A percentile compares a stretch with the other conserved stretches of the same genome.
Conservation (phyloP, 208 protist genomes). For the Novymonas esmeraldas region DNA sequence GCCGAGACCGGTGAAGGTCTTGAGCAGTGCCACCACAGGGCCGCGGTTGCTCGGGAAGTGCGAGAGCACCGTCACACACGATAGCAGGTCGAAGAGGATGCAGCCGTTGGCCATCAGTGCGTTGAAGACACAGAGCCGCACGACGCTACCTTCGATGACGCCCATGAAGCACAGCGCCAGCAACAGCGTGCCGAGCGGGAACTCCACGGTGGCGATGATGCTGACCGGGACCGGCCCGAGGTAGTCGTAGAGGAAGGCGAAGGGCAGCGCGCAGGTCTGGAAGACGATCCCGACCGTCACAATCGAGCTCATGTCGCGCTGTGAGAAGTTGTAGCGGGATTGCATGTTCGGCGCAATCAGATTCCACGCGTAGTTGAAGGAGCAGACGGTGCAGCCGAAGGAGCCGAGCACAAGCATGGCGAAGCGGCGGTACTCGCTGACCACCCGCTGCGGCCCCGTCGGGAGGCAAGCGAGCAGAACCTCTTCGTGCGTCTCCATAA, state of each 20-base stretch:
- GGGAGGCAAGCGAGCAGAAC: slow-evolving; percentile 24
- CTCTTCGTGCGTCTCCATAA: slow-evolving; percentile 23
- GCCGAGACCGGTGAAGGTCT: slow-evolving; percentile 67
- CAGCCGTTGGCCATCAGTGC: slow-evolving; percentile 30
- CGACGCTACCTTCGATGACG: slow-evolving; percentile 36
- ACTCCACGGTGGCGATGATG: slow-evolving; percentile 31
- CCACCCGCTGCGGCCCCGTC: slow-evolving; percentile 19
- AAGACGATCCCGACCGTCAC: slow-evolving; percentile 40
- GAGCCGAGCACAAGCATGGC: slow-evolving; percentile 34
- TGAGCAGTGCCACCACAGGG: slow-evolving; percentile 51
- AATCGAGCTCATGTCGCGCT: slow-evolving; percentile 64
- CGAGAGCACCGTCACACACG: slow-evolving; percentile 46
- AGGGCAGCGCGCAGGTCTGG: slow-evolving; percentile 41
- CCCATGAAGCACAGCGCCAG: slow-evolving; percentile 51
- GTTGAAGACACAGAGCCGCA: slow-evolving; percentile 36
- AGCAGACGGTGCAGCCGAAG: slow-evolving; percentile 46
- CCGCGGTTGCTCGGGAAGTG: slow-evolving; percentile 59
- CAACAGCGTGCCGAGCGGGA: slow-evolving; percentile 36
- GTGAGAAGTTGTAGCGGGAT: slow-evolving; percentile 40
- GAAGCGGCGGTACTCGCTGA: slow-evolving; percentile 46
- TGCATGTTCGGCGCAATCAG: slow-evolving; percentile 46
- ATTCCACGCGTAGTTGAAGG: slow-evolving; percentile 55
- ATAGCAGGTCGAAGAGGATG: slow-evolving; percentile 45
- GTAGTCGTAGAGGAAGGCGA: slow-evolving; percentile 56
- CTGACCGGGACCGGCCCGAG: slow-evolving; percentile 45